These are phyloP conservation scores for Aspergillus conjunctus DNA, from an alignment of 495 filamentous ascomycete genomes.

Conservation along the genomic window DNA sequence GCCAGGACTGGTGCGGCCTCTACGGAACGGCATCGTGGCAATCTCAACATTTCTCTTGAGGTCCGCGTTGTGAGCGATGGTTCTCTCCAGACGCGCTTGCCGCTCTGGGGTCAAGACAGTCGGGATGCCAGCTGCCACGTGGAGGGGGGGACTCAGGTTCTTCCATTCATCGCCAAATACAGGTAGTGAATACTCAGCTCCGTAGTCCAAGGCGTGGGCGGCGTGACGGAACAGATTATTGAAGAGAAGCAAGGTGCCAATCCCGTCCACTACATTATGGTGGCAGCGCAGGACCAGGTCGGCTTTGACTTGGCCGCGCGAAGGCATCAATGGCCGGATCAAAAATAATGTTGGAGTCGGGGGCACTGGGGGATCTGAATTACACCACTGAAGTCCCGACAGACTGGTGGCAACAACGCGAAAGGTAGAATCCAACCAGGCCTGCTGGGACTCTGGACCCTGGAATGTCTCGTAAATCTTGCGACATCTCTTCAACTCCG, in stretches of 20 bases:
- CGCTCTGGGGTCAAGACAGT: constrained; percentile 10
- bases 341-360: constrained; percentile 41
- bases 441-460: constrained; percentile 18
- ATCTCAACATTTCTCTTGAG: constrained; percentile 24
- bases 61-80: constrained; percentile 18
- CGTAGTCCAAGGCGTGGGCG: constrained; percentile 16
- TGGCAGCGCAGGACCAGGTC: constrained; percentile 48
- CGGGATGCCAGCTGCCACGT: constrained; percentile 29
- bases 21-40: constrained; percentile 25
- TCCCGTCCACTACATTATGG: constrained; percentile 53
- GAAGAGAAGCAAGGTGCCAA: constrained; percentile 46
- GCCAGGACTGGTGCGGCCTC: constrained; percentile 13
- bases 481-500: constrained; percentile 29
- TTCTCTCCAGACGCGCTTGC: constrained; percentile 14
- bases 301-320: constrained; percentile 14
- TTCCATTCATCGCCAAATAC: constrained; percentile 26
- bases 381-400: constrained; percentile 43
- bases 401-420: constrained; percentile 29
- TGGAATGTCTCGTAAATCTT: constrained; percentile 41
- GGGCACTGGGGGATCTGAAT: constrained; percentile 42
- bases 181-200: constrained; percentile 12
- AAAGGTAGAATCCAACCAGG: constrained; percentile 45
- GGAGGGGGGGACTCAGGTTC: constrained; percentile 30
- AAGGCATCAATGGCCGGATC: constrained; percentile 23
- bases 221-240: constrained; percentile 29